These are phyloP conservation scores for Neofusicoccum laricinum DNA, from an alignment of 2,329 filamentous ascomycete species.

Conservation along the genomic window DNA sequence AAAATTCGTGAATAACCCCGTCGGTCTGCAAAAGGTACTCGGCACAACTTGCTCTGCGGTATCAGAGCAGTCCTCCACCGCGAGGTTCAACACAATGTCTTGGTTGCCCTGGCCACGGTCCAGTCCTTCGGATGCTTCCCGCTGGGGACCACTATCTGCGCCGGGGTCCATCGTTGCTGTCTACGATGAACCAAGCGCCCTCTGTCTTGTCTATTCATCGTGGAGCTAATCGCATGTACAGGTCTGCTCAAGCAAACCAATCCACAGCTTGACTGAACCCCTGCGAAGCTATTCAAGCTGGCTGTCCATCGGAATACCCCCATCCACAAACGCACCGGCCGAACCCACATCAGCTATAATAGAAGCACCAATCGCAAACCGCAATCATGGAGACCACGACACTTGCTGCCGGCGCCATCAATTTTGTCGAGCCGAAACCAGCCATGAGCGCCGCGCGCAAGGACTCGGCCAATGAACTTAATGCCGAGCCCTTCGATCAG, in stretches of 20 bases:
- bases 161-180: conserved; percentile 16
- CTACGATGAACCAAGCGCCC: conserved; percentile 16
- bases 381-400: conserved; percentile 46
- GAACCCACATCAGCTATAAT: conserved; percentile 46
- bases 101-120: conserved; percentile 11
- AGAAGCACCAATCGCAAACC: conserved; percentile 35
- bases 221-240: conserved; percentile 15
- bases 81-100: conserved; percentile 17
- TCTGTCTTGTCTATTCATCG: neutral
- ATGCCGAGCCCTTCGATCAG: neutral
- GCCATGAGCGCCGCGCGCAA: conserved; percentile 31
- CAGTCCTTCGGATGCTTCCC: conserved; percentile 8
- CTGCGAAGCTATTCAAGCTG: conserved; percentile 38
- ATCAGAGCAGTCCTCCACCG: conserved; percentile 12
- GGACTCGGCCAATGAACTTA: conserved; percentile 15
- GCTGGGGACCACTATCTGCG: conserved; percentile 12
- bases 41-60: conserved; percentile 3
- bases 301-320: conserved; percentile 35
- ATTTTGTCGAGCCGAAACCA: conserved; percentile 36
- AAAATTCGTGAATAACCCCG: conserved; percentile 29
- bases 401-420: conserved; percentile 28
- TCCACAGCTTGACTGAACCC: neutral
- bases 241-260: neutral
- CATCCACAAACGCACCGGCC: conserved; percentile 46
- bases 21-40: conserved; percentile 14